phyloP scores from a whole-genome alignment of 2,329 filamentous ascomycete species.

The Pyrenophora teres region DNA sequence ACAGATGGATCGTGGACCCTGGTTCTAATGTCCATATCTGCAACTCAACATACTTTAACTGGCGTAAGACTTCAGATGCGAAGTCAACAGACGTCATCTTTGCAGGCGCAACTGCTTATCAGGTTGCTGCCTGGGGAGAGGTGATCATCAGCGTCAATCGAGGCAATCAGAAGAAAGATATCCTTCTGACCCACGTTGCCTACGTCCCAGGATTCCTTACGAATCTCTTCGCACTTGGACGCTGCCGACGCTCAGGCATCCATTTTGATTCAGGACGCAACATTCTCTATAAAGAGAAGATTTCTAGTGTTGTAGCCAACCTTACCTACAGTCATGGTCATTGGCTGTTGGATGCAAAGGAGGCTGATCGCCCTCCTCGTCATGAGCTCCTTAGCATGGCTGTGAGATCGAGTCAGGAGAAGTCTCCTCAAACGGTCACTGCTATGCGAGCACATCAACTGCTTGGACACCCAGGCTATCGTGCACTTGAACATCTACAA shows the following conservation, averaged over 20 bases:
- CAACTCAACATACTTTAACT: background rate
- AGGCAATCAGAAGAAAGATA: background rate
- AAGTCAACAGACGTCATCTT: background rate
- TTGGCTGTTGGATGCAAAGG: too few relatives aligned
- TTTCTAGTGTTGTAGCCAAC: too few relatives aligned
- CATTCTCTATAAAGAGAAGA: too few relatives aligned
- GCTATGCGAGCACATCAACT: background rate
- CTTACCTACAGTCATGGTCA: too few relatives aligned
- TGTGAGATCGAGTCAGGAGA: background rate
- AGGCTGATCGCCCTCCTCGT: background rate
- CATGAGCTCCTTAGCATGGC: slow-evolving; percentile 1
- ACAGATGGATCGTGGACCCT: too few relatives aligned
- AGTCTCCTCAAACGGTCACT: slow-evolving; percentile 1
- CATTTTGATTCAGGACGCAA: slow-evolving; percentile 5
- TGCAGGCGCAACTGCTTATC: background rate
- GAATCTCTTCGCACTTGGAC: slow-evolving; percentile 4
- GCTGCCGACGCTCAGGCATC: background rate
- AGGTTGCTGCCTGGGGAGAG: background rate
- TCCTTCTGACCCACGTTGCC: background rate
- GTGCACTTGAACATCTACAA: too few relatives aligned
- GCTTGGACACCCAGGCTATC: background rate
- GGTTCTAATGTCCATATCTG: slow-evolving; percentile 1
- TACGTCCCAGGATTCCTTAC: slow-evolving; percentile 5
- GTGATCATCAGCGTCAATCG: background rate
- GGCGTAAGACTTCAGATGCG: background rate